Percentiles rank a stretch among this genome's conserved stretches.
Evolutionary conservation across 208 protist species (phyloP).

Genomic region (Strigomonas culicis): DNA sequence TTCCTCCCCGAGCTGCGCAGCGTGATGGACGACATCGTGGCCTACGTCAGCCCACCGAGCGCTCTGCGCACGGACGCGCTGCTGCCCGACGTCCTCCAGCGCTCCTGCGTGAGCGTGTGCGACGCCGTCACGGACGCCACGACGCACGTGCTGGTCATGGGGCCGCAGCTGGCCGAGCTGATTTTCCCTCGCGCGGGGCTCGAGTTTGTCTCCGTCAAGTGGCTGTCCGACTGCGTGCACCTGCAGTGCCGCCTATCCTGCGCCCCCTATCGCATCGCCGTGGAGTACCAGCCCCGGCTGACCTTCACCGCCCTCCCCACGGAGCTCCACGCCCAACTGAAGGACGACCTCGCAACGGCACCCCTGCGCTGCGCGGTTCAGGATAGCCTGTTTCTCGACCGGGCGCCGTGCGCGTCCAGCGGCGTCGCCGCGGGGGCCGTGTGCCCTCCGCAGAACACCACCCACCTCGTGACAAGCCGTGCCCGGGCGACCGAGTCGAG

Average conservation of each 20-base stretch:
- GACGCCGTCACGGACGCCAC: conserved; percentile 24
- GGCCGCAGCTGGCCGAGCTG: conserved; percentile 15
- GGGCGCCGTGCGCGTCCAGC: not conserved
- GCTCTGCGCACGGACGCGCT: conserved; percentile 2
- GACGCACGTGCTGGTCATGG: conserved; percentile 50
- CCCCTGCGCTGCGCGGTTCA: conserved; percentile 35
- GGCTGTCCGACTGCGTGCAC: conserved; percentile 36
- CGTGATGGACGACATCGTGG: conserved; percentile 36
- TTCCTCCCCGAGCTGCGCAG: conserved; percentile 3
- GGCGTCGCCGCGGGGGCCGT: not conserved
- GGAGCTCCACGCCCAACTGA: conserved; percentile 26
- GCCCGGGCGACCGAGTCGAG: conserved; percentile 19
- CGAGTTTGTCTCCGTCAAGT: conserved; percentile 54
- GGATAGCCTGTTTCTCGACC: conserved; percentile 31
- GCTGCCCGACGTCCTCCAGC: conserved; percentile 17
- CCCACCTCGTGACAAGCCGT: conserved; percentile 40
- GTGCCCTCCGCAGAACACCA: conserved; percentile 28
- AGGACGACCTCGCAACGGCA: conserved; percentile 18
- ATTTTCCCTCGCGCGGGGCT: conserved; percentile 52
- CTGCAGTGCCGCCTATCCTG: conserved; percentile 30
- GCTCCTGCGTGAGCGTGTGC: conserved; percentile 16
- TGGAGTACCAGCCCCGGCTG: conserved; percentile 37
- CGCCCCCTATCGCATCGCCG: conserved; percentile 27
- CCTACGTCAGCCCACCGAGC: conserved; percentile 18
- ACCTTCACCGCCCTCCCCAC: conserved; percentile 41